Evolutionary conservation across 495 filamentous ascomycete species (phyloP).

Genomic region (Pseudevernia furfuracea): DNA sequence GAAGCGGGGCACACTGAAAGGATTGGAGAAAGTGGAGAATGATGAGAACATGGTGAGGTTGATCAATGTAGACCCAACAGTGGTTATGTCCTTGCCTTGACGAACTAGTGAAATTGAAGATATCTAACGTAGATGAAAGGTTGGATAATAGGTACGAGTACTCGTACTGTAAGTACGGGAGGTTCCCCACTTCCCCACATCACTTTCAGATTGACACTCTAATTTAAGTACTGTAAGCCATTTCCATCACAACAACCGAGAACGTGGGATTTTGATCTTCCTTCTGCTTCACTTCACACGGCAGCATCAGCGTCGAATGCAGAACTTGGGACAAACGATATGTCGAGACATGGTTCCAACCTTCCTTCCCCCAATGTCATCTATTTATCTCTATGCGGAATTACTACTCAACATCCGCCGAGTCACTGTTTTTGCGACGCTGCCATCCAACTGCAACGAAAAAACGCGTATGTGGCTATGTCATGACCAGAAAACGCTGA

Average conservation of each 20-base stretch:
- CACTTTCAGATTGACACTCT: not conserved
- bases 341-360: not conserved
- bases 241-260: not conserved
- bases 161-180: not conserved
- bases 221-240: too few species aligned
- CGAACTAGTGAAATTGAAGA: not conserved
- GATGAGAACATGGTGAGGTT: slow-evolving; percentile 25
- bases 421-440: slow-evolving; percentile 63
- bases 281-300: not conserved
- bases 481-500: slow-evolving; percentile 43
- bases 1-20: slow-evolving; percentile 26
- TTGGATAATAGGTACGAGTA: not conserved
- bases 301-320: not conserved
- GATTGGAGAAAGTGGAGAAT: slow-evolving; percentile 30
- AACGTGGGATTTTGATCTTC: not conserved
- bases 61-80: not conserved
- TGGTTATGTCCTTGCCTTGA: not conserved
- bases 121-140: not conserved
- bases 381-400: slow-evolving; percentile 69
- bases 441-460: slow-evolving; percentile 39
- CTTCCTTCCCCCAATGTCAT: slow-evolving; percentile 3
- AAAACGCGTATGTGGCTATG: slow-evolving; percentile 31
- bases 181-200: not conserved
- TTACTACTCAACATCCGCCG: slow-evolving; percentile 80
- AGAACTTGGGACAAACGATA: not conserved